A percentile compares a stretch with the other conserved stretches of the same genome.
phyloP scores from a whole-genome alignment of 2,329 filamentous ascomycete genomes.

The Berkeleyomyces rouxiae region DNA sequence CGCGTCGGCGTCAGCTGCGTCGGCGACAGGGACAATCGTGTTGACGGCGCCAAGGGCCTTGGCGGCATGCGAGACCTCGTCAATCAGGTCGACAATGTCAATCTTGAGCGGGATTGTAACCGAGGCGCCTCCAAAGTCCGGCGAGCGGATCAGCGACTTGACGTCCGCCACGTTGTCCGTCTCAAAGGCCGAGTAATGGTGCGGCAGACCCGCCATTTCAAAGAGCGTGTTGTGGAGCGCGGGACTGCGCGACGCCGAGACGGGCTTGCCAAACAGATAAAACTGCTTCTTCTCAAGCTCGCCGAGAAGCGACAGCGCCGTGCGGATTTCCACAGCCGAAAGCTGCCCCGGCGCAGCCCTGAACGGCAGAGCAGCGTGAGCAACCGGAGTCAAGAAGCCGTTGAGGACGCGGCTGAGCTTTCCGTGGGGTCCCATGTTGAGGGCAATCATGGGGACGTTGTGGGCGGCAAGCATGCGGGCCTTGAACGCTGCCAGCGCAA shows the following conservation, averaged over 20 bases:
- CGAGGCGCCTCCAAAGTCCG: constrained; percentile 78
- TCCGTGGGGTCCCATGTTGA: constrained; percentile 84
- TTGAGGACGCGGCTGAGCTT: constrained; percentile 86
- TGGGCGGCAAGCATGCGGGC: constrained; percentile 55
- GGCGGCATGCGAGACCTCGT: constrained; percentile 65
- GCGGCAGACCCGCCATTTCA: constrained; percentile 57
- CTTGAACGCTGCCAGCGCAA: constrained; percentile 68
- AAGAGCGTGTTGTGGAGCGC: constrained; percentile 83
- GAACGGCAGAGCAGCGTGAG: constrained; percentile 74
- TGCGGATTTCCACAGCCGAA: constrained; percentile 74
- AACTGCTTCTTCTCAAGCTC: constrained; percentile 62
- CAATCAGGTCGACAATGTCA: constrained; percentile 66
- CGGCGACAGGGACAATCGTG: constrained; percentile 57
- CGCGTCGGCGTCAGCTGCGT: constrained; percentile 20
- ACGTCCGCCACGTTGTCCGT: constrained; percentile 49
- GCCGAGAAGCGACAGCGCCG: constrained; percentile 60
- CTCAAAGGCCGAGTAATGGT: constrained; percentile 63
- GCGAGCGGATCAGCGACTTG: constrained; percentile 44
- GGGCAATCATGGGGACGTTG: constrained; percentile 70
- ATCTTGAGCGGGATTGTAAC: constrained; percentile 93
- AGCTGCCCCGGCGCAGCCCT: constrained; percentile 90
- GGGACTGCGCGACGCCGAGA: constrained; percentile 68
- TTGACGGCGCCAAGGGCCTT: constrained; percentile 82
- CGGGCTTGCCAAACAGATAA: constrained; percentile 75
- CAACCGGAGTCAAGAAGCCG: constrained; percentile 84